Base-by-base conservation (phyloP, 106 monocot genomes). In the Gastrodia elata region DNA sequence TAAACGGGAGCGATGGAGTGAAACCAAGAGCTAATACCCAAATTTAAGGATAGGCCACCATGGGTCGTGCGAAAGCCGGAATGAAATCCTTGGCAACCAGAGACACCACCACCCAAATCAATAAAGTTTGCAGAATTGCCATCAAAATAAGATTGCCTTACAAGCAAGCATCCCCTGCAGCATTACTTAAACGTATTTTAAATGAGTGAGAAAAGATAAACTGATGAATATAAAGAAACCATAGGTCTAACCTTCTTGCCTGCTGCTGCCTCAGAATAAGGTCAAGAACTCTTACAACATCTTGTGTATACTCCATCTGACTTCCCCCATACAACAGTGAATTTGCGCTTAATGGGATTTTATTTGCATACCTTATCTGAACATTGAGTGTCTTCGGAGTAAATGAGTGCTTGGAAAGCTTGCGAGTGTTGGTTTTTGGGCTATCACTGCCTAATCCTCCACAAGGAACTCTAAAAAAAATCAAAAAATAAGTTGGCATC, bases 61-160 rank as follows among this genome's bases (percentile, higher is more conserved):
- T 76, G 55, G 43, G 82, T 86, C 32, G 88, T 77, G 41, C 71
- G 77, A 65, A 90, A 94, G 56, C 87, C 86, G 10, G 88, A 86
- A 65, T 94, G 86, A 75, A 90, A 82, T 14, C 90, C 94, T 28
- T 80, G 74, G 43, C 87, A 90, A 27, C 85, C 87, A 78, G 68
- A 80, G 26, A 94, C 82, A 24, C 94, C 94, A 73, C 90, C 94
- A 77, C 86, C 86, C 77, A 94, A 75, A 72, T 85, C 82, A 44
- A 64, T 70, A 16, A 80, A 84, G 44, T 84, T 90, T 25, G 28
- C 74, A 70, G 38, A 39, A 35, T 84, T 75, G 30, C 67, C 85
- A 73, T 70, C 80, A 72, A 94, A 94, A 68, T 86, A 94, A 14
- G 94, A 90, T 72, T 90, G 94, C 16, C 79, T 65, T 1, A 88